phyloP scores from a whole-genome alignment of 1,284 basidiomycete species.

The Coniferiporia sulphurascens region DNA sequence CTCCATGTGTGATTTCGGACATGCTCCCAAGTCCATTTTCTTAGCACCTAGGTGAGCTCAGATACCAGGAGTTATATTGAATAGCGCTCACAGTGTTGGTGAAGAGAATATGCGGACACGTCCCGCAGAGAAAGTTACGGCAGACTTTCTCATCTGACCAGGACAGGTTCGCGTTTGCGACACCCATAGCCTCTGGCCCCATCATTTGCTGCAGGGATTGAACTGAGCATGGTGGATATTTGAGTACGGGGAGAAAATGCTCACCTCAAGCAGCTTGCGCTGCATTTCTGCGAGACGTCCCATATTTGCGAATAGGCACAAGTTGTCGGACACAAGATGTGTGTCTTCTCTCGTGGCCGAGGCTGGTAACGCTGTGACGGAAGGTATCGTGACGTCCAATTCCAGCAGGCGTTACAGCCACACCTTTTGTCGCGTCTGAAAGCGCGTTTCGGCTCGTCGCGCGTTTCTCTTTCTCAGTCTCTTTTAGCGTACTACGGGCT shows the following conservation, averaged over 20 bases:
- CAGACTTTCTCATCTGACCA: slow-evolving; percentile 99
- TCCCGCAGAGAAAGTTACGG: slow-evolving; percentile 96
- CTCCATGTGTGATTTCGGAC: slow-evolving; percentile 95
- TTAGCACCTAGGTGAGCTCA: slow-evolving; percentile 30
- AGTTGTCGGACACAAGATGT: not conserved
- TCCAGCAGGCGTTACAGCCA: not conserved
- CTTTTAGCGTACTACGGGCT: not conserved
- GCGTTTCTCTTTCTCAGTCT: not conserved
- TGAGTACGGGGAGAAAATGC: slow-evolving; percentile 20
- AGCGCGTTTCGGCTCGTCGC: not conserved
- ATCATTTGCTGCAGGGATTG: slow-evolving; percentile 82
- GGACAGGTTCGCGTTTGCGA: slow-evolving; percentile 85
- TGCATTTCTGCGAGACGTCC: slow-evolving; percentile 88
- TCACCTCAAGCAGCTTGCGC: slow-evolving; percentile 85
- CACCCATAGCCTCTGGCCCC: slow-evolving; percentile 98
- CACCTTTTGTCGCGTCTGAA: not conserved
- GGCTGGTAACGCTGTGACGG: too few species aligned
- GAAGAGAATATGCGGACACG: slow-evolving; percentile 95
- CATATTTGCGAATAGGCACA: slow-evolving; percentile 38
- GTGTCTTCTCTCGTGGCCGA: too few species aligned
- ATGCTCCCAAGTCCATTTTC: slow-evolving; percentile 99
- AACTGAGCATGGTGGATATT: not conserved
- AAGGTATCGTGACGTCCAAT: not conserved
- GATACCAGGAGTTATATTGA: not conserved
- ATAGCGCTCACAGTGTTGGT: slow-evolving; percentile 85